Evolutionary conservation across 202 grass and related monocot genomes (phyloP), one percentile per base, ranked within the genome.

Genomic region (Elaeis oleifera): DNA sequence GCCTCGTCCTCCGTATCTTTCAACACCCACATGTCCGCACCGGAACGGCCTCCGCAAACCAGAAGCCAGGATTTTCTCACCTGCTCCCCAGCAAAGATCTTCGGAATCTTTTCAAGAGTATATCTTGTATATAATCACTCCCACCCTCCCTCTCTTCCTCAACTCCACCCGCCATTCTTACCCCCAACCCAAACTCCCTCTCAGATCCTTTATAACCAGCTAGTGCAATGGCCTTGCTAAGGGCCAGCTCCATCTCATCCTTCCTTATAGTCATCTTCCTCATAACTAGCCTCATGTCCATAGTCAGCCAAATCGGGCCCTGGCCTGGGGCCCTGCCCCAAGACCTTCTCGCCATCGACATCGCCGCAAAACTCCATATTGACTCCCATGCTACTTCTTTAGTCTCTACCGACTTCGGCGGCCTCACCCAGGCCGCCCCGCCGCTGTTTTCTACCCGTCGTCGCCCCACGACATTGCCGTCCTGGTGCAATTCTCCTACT

Each of bases 391-490:
- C 31, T 54, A 23, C 54, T 8, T 5, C 13, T 1, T 21, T 44
- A n/a, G 54, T 21, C 14, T 57, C 67, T 15, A 18, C 75, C 16
- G 90, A 95, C 61, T 95, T 81, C 28, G 90, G 90, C 17, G 79
- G 79, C 77, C 17, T 75, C 2, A 39, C 61, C 3, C 24, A 16
- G 11, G 51, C 4, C 28, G 3, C 15, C 1, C 76, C 1, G 80
- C 54, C 0, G 90, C 90, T 21, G 90, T 88, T 54, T 52, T 90
- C 32, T 84, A 75, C 75, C 90, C 90, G 19, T 83, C 83, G n/a
- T 60, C 55, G 31, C 51, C 72, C 1, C 39, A 25, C 0, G 90
- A 95, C 80, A 87, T 95, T 64, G 74, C 80, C 15, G 68, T 57
- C 51, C 90, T 95, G 19, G 25, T 95, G 19, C 81, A 60, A 3